Evolutionary conservation across 2,329 filamentous ascomycete species (phyloP).

Genomic region (Pestalotiopsis sp.): DNA sequence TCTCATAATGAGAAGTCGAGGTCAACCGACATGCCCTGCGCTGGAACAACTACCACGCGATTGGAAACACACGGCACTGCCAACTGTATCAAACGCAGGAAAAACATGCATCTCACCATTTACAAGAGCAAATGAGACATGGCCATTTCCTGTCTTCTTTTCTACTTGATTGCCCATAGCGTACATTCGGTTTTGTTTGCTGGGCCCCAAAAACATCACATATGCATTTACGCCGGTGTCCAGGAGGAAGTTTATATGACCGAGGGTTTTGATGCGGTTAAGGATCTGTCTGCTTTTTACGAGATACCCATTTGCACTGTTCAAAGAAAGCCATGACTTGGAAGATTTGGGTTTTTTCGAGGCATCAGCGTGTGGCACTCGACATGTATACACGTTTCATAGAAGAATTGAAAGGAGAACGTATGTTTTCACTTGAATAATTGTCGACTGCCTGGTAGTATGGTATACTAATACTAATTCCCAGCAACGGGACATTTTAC

Average conservation of each 20-base stretch:
- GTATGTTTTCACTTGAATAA: too few species aligned
- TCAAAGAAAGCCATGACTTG: background rate
- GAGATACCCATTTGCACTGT: constrained; percentile 2
- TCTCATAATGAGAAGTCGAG: background rate
- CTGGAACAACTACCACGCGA: background rate
- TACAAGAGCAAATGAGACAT: too few species aligned
- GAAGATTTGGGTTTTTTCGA: background rate
- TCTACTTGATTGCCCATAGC: too few species aligned
- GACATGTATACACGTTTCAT: background rate
- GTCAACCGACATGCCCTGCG: background rate
- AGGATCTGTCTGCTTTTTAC: background rate
- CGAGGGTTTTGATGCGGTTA: background rate
- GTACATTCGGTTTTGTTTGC: too few species aligned
- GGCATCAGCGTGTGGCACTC: background rate
- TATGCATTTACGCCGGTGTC: background rate
- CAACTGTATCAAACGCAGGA: too few species aligned
- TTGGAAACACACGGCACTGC: background rate
- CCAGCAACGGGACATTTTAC: too few species aligned
- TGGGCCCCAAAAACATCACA: too few species aligned
- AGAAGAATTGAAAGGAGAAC: too few species aligned
- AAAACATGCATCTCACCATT: too few species aligned
- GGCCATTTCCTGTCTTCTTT: too few species aligned
- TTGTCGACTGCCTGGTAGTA: too few species aligned
- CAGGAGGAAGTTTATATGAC: background rate
- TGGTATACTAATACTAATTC: too few species aligned